Conservation (phyloP, 352 stramenopile genomes). For the Phytophthora citricola region DNA sequence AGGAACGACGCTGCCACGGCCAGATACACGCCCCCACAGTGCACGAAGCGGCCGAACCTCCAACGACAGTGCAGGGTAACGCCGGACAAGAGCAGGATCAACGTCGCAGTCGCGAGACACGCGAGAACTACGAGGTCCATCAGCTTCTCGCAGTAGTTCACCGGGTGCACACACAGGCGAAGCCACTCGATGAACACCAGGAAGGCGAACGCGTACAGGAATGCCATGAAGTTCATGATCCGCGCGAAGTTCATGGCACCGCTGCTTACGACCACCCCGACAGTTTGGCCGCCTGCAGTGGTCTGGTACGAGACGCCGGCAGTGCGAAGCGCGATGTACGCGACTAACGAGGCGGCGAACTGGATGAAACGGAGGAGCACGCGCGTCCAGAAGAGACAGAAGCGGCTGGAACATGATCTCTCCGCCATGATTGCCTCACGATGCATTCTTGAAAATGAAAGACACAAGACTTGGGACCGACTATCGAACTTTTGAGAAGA, state of each 20-base stretch:
- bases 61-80: conserved; percentile 56
- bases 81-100: conserved; percentile 65
- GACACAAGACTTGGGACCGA: conserved; percentile 7
- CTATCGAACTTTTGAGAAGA: background rate
- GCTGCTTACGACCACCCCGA: conserved; percentile 56
- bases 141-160: conserved; percentile 51
- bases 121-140: conserved; percentile 56
- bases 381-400: conserved; percentile 41
- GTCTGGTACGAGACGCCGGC: conserved; percentile 44
- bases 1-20: conserved; percentile 64
- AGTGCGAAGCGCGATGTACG: conserved; percentile 58
- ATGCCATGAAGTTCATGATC: conserved; percentile 68
- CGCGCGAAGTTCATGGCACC: conserved; percentile 55
- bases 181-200: conserved; percentile 59
- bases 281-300: conserved; percentile 38
- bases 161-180: conserved; percentile 47
- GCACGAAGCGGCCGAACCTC: conserved; percentile 64
- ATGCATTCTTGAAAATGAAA: conserved; percentile 17
- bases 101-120: conserved; percentile 49
- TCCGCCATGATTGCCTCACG: conserved; percentile 11
- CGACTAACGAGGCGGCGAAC: conserved; percentile 61
- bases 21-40: conserved; percentile 53
- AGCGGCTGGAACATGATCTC: background rate
- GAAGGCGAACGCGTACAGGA: conserved; percentile 71
- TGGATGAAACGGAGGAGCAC: conserved; percentile 67